Evolutionary conservation across 2,329 filamentous ascomycete genomes (phyloP), one percentile per base, ranked within the genome.

Genomic region (Diplodia sapinea): DNA sequence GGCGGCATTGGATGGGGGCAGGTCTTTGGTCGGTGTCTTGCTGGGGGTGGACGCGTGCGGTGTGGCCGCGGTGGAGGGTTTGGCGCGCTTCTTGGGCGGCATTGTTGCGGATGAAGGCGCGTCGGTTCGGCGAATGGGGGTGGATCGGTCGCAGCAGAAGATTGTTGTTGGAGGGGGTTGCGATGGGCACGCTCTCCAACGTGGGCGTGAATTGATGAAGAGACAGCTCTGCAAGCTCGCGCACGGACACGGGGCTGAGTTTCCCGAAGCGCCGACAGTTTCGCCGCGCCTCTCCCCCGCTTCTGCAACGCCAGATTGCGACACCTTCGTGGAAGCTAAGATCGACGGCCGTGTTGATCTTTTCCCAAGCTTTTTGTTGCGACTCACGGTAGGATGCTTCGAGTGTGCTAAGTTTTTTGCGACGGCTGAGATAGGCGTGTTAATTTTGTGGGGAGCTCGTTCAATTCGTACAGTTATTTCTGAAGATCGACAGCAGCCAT

Each of bases 61-160:
- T 31, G 54, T 55, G 47, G 65, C 38, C 15, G 68, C 33, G 56
- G 1, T 86, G 85, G 5, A 85, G 85, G 83, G 85, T n/a, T 87
- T 89, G 47, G 85, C 84, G 73, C 88, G 90, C 78, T 93, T 93
- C 71, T 87, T 86, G 1, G 89, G 90, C 66, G 89, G 87, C 90
- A 92, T 92, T 31, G 29, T 61, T 55, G 50, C 33, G 51, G 20
- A 36, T 36, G 33, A 36, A 2, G 17, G 3, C 23, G 23, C n/a
- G 29, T 13, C 12, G 20, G 33, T 36, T 9, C 7, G 40, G 43
- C 7, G 4, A 6, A 17, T n/a, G 15, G 40, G 17, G 40, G 1
- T 6, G 43, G 17, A 3, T 12, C 9, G 13, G 17, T 20, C 17
- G 43, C 17, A 11, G 43, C n/a, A 20, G n/a, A 8, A 0, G 3